These are phyloP conservation scores for Zygosaccharomyces rouxii DNA, from an alignment of 805 yeast species.

Conservation along the genomic window DNA sequence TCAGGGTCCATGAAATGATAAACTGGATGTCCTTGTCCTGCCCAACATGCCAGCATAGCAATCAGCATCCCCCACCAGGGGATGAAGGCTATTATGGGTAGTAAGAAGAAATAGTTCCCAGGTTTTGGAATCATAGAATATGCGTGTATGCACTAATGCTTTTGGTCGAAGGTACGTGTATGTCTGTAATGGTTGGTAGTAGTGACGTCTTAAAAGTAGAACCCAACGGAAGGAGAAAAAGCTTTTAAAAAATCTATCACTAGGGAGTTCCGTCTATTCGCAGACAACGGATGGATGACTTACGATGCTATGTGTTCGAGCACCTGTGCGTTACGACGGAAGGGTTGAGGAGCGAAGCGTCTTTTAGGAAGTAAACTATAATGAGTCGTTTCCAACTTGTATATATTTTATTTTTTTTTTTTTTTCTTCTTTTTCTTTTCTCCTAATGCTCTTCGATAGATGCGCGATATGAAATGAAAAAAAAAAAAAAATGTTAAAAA, in stretches of 20 bases:
- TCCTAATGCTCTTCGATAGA: conserved; percentile 8
- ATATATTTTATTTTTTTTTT: conserved; percentile 5
- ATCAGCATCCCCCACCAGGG: conserved; percentile 93
- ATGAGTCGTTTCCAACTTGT: not conserved
- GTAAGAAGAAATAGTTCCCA: conserved; percentile 44
- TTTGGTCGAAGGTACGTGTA: not conserved
- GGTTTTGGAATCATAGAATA: conserved; percentile 20
- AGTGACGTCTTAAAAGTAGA: not conserved
- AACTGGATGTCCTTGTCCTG: conserved; percentile 70
- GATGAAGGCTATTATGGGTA: conserved; percentile 63
- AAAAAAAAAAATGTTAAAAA: not conserved
- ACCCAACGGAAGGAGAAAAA: not conserved
- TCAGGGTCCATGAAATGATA: conserved; percentile 49
- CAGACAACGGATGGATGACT: not conserved
- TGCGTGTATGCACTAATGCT: not conserved
- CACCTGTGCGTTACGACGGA: not conserved
- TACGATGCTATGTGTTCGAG: not conserved
- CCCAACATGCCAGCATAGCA: conserved; percentile 75
- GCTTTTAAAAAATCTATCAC: too few relatives aligned
- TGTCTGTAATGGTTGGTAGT: not conserved
- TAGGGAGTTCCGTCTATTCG: not conserved
- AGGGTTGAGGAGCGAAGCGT: not conserved
- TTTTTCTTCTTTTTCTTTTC: not conserved
- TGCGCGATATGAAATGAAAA: conserved; percentile 5
- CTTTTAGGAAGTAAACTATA: not conserved